These are phyloP conservation scores for Dalbergia cochinchinensis DNA, from an alignment of 306 rosid species.

Conservation along the genomic window DNA sequence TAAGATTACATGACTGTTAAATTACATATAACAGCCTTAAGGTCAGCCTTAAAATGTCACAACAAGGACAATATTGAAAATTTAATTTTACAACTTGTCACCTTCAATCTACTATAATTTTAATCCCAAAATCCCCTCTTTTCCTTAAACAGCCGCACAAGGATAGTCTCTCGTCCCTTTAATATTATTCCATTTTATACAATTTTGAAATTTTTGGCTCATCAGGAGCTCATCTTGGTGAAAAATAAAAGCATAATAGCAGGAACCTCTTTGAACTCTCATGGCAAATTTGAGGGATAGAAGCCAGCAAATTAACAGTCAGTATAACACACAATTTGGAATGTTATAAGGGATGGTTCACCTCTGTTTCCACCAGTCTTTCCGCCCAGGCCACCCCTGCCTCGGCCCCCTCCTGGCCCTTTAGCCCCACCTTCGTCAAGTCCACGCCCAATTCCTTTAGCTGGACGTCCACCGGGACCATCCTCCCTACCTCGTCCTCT, in stretches of 20 bases:
- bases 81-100: neutral
- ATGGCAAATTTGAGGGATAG: neutral
- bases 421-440: constrained; percentile 82
- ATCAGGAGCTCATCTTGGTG: constrained; percentile 3
- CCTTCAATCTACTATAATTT: constrained; percentile 8
- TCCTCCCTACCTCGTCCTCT: constrained; percentile 98
- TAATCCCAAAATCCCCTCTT: neutral
- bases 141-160: neutral
- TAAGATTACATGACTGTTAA: neutral
- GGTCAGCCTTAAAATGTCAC: neutral
- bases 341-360: constrained; percentile 46
- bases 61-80: constrained; percentile 1
- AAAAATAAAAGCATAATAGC: constrained; percentile 16
- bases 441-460: constrained; percentile 94
- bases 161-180: constrained; percentile 6
- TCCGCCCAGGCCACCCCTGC: constrained; percentile 87
- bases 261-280: neutral
- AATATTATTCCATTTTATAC: constrained; percentile 21
- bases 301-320: constrained; percentile 3
- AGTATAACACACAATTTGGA: neutral
- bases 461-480: constrained; percentile 78
- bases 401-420: constrained; percentile 89
- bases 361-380: constrained; percentile 88
- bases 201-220: neutral
- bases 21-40: constrained; percentile 3